These are phyloP conservation scores for Rhizophagus prolifer DNA, from an alignment of 192 early-diverging fungal genomes.

Conservation along the genomic window DNA sequence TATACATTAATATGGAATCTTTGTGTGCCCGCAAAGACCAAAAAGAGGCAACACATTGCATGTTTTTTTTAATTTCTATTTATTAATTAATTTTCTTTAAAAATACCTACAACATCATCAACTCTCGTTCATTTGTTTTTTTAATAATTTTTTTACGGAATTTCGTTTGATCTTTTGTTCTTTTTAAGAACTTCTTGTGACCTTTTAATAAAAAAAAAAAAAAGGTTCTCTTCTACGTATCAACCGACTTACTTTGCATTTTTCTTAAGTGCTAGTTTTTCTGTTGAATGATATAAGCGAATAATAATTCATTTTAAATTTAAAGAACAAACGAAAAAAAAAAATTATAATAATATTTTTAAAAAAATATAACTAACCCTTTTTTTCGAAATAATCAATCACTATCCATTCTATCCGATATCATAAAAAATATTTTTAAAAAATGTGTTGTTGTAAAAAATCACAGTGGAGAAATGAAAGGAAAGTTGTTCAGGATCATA, in stretches of 20 bases:
- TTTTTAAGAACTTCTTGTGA: too few species aligned
- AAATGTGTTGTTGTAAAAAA: conserved; percentile 11
- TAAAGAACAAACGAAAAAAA: neutral
- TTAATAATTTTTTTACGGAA: neutral
- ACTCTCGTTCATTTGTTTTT: neutral
- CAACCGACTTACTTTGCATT: neutral
- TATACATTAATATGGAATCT: too few species aligned
- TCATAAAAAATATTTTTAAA: neutral
- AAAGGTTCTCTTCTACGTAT: neutral
- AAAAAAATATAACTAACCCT: too few species aligned
- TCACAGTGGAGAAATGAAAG: conserved; percentile 67
- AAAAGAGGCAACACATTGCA: neutral
- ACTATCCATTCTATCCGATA: neutral
- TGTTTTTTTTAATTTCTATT: neutral
- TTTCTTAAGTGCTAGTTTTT: too few species aligned
- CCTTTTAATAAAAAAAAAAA: too few species aligned
- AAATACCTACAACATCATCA: neutral
- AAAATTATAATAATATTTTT: too few species aligned
- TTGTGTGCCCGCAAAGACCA: neutral
- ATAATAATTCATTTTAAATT: too few species aligned
- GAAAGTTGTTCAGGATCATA: conserved; percentile 79
- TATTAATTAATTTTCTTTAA: neutral
- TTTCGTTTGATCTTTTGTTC: neutral
- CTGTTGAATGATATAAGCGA: too few species aligned
- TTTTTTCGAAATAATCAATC: neutral